Conservation (phyloP, 2,329 filamentous ascomycete genomes). For the Fusarium sp. region DNA sequence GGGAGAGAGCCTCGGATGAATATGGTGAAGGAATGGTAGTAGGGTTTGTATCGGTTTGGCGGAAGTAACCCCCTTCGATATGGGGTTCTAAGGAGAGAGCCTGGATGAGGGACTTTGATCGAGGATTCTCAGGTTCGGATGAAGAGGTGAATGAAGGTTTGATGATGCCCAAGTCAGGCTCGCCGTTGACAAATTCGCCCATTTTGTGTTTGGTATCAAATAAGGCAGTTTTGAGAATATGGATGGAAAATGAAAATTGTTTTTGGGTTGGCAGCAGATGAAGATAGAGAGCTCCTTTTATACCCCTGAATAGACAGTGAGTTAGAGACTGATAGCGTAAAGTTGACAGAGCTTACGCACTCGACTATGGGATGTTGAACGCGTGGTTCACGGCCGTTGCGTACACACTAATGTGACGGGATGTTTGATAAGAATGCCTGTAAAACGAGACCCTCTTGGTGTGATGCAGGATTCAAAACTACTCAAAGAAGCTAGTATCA, state of each 20-base stretch:
- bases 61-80: constrained; percentile 74
- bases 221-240: background rate
- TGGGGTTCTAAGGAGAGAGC: constrained; percentile 64
- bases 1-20: constrained; percentile 51
- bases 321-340: background rate
- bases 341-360: constrained; percentile 1
- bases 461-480: background rate
- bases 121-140: constrained; percentile 28
- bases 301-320: constrained; percentile 13
- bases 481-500: constrained; percentile 23
- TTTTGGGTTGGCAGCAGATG: background rate
- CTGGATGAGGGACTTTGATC: constrained; percentile 44
- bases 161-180: constrained; percentile 20
- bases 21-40: constrained; percentile 63
- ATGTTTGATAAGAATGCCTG: background rate
- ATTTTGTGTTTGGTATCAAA: constrained; percentile 13
- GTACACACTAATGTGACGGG: background rate
- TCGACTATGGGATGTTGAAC: background rate
- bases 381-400: background rate
- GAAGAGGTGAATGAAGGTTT: constrained; percentile 36
- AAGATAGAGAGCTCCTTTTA: constrained; percentile 11
- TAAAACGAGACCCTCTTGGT: constrained; percentile 5
- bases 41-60: constrained; percentile 68
- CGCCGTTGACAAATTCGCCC: constrained; percentile 14
- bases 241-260: background rate